Conservation (phyloP, 148 eudicot genomes). For the Pharnaceum exiguum region DNA sequence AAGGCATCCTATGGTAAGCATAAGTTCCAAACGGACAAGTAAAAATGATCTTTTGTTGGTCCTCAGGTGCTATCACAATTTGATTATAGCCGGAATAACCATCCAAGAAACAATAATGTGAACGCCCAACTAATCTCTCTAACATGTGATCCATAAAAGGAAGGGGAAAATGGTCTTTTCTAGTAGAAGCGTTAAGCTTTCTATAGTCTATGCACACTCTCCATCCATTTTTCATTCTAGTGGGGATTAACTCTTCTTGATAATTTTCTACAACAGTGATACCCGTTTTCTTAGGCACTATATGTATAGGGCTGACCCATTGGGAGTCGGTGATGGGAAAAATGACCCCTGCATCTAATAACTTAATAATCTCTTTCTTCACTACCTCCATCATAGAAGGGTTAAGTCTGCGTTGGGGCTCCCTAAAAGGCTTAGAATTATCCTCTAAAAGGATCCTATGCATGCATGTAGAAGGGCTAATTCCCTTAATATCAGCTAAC, state of each 20-base stretch:
- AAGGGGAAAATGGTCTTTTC: constrained; percentile 11
- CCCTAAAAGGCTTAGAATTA: neutral
- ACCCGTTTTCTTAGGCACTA: neutral
- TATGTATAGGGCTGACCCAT: neutral
- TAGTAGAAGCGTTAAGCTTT: neutral
- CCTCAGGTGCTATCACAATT: neutral
- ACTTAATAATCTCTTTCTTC: neutral
- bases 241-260: neutral
- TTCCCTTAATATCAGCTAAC: neutral
- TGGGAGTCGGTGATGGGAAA: neutral
- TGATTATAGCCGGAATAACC: constrained; percentile 5
- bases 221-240: neutral
- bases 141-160: neutral
- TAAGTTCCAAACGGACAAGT: neutral
- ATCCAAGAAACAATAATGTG: constrained; percentile 8
- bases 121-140: neutral
- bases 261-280: constrained; percentile 3
- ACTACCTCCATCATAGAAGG: constrained; percentile 2
- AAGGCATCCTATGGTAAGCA: neutral
- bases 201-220: constrained; percentile 15
- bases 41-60: constrained; percentile 4
- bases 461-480: neutral
- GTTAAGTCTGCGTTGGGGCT: neutral
- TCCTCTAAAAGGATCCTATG: constrained; percentile 1
- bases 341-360: neutral